Evolutionary conservation across 331 rosid genomes (phyloP).

Genomic region (Dryas integrifolia): DNA sequence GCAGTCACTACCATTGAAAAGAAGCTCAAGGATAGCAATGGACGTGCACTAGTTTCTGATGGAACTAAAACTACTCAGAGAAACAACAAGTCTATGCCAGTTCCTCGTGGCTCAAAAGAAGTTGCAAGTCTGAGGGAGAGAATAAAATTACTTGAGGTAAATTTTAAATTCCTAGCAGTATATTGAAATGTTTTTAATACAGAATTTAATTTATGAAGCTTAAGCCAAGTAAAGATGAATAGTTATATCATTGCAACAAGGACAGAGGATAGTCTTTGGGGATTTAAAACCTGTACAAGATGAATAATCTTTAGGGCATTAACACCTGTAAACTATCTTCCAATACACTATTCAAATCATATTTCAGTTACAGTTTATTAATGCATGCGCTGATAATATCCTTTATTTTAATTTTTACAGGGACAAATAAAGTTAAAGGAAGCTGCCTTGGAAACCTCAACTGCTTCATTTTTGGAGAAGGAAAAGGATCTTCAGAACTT

Average conservation of each 20-base stretch:
- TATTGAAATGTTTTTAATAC: constrained; percentile 1
- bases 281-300: neutral
- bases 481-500: constrained; percentile 68
- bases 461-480: constrained; percentile 54
- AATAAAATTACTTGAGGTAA: constrained; percentile 84
- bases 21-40: constrained; percentile 61
- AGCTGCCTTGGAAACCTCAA: constrained; percentile 58
- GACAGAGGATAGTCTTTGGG: neutral
- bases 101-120: constrained; percentile 54
- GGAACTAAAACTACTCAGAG: constrained; percentile 42
- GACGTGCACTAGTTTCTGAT: constrained; percentile 36
- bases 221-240: neutral
- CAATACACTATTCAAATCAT: neutral
- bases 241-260: neutral
- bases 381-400: neutral
- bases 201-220: neutral
- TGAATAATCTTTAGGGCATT: neutral
- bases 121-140: constrained; percentile 62
- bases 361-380: neutral
- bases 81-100: constrained; percentile 43
- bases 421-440: constrained; percentile 63
- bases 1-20: constrained; percentile 49
- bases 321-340: neutral
- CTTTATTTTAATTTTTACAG: constrained; percentile 33
- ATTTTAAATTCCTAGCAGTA: constrained; percentile 14